Evolutionary conservation across 495 filamentous ascomycete genomes (phyloP).

Genomic region (Xylaria venustula): DNA sequence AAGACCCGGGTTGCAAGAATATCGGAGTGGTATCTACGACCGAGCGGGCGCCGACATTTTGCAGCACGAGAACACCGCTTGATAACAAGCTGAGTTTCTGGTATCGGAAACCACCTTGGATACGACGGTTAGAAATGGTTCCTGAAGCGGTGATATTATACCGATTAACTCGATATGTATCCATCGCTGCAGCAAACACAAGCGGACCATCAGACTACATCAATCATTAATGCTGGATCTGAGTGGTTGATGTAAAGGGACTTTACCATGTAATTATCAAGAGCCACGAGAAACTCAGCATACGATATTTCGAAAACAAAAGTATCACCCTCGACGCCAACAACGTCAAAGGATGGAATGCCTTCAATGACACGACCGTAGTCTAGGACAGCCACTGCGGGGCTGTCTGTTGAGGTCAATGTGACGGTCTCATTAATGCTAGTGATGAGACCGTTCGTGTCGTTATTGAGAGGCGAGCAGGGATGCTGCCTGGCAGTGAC

Average conservation of each 20-base stretch:
- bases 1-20: conserved; percentile 18
- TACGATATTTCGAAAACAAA: conserved; percentile 25
- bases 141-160: conserved; percentile 17
- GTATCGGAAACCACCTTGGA: conserved; percentile 25
- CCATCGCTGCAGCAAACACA: conserved; percentile 18
- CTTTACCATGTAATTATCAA: conserved; percentile 23
- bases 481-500: too few relatives aligned
- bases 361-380: conserved; percentile 15
- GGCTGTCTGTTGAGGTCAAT: too few relatives aligned
- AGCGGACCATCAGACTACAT: conserved; percentile 7
- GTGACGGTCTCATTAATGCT: too few relatives aligned
- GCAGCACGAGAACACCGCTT: conserved; percentile 18
- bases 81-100: conserved; percentile 26
- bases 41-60: conserved; percentile 15
- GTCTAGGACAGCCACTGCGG: not conserved
- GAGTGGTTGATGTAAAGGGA: too few relatives aligned
- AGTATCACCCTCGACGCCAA: conserved; percentile 13
- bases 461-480: too few relatives aligned
- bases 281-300: conserved; percentile 11
- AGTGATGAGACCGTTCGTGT: too few relatives aligned
- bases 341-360: conserved; percentile 19
- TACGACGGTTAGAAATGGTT: conserved; percentile 15
- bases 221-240: too few relatives aligned
- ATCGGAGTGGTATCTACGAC: conserved; percentile 11
- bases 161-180: conserved; percentile 24